phyloP scores from a whole-genome alignment of 805 yeast species.

The Cyberlindnera maclurae region DNA sequence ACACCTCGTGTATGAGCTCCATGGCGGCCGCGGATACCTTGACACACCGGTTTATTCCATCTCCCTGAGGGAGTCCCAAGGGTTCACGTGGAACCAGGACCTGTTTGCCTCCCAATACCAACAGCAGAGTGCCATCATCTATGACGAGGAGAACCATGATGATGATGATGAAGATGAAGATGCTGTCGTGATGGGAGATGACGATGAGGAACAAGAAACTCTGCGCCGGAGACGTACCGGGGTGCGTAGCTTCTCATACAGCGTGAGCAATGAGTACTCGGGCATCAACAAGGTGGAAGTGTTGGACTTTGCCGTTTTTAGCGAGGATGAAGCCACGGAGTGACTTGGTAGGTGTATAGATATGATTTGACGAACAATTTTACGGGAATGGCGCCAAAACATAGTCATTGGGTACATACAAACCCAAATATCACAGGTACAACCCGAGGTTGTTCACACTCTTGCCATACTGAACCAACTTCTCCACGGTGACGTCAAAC shows the following conservation, averaged over 20 bases:
- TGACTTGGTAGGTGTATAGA: background rate
- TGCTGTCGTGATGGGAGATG: constrained; percentile 1
- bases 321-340: constrained; percentile 12
- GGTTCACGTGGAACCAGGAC: constrained; percentile 73
- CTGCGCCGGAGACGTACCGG: constrained; percentile 12
- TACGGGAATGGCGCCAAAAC: too few species aligned
- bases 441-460: constrained; percentile 21
- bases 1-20: constrained; percentile 44
- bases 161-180: constrained; percentile 2
- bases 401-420: background rate
- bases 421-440: constrained; percentile 13
- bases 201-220: constrained; percentile 1
- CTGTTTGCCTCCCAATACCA: constrained; percentile 66
- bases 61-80: constrained; percentile 57
- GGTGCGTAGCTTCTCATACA: constrained; percentile 8
- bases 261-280: constrained; percentile 14
- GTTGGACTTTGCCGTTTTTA: constrained; percentile 17
- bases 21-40: constrained; percentile 7
- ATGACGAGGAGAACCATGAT: constrained; percentile 26
- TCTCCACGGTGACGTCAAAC: constrained; percentile 8
- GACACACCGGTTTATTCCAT: constrained; percentile 31
- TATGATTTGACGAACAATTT: too few species aligned
- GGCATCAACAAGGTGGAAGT: constrained; percentile 17
- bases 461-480: constrained; percentile 10
- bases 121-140: constrained; percentile 39